phyloP scores from a whole-genome alignment of 2,329 filamentous ascomycete genomes.

The Cladobotryum mycophilum region DNA sequence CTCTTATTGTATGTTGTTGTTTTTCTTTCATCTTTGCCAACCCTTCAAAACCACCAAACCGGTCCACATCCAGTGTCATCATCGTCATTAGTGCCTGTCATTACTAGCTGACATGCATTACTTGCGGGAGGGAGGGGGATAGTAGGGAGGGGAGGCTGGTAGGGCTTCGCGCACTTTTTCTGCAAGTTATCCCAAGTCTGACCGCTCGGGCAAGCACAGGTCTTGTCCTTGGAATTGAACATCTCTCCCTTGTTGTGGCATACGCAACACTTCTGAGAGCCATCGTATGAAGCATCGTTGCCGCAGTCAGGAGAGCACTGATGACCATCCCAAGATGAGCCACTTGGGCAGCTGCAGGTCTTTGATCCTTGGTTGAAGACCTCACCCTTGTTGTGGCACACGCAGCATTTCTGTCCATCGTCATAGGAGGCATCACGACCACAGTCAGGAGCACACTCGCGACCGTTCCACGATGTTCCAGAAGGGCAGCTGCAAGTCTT shows the following conservation, averaged over 20 bases:
- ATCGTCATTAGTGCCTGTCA: no score
- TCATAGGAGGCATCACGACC: slow-evolving; percentile 10
- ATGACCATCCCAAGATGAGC: slow-evolving; percentile 4
- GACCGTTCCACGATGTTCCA: slow-evolving; percentile 3
- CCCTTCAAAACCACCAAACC: no score
- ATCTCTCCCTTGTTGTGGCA: no score
- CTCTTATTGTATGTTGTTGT: no score
- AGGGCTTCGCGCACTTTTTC: slow-evolving; percentile 1
- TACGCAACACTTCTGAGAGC: no score
- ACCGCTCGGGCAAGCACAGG: slow-evolving; percentile 5
- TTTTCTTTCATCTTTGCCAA: no score
- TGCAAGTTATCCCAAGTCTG: slow-evolving; percentile 7
- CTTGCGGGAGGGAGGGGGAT: no score
- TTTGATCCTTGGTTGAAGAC: slow-evolving; percentile 3
- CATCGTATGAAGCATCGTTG: no score
- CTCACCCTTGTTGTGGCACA: slow-evolving; percentile 12
- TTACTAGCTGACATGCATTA: no score
- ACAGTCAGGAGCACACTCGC: slow-evolving; percentile 6
- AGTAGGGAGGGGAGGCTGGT: no score
- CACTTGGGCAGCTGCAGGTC: slow-evolving; percentile 10
- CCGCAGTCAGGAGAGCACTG: background rate
- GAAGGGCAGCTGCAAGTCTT: slow-evolving; percentile 9
- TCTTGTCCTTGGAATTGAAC: no score
- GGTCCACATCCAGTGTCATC: no score
- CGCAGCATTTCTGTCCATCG: slow-evolving; percentile 1